phyloP scores from a whole-genome alignment of 2,329 filamentous ascomycete genomes.

The Volutella citrinella region DNA sequence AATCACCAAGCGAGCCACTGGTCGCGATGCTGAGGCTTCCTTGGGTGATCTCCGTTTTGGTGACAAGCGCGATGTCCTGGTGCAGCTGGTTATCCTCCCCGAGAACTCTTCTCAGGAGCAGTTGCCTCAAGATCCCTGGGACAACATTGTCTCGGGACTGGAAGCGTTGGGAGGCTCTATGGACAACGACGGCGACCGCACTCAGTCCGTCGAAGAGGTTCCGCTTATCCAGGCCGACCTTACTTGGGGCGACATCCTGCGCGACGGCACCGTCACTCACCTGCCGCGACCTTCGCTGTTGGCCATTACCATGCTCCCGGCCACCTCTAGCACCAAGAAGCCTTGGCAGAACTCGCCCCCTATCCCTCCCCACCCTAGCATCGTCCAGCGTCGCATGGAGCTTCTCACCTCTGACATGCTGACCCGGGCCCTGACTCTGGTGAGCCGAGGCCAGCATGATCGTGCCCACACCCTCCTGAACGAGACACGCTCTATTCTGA shows the following conservation, averaged over 20 bases:
- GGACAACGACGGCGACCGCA: slow-evolving; percentile 81
- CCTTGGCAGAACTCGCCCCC: slow-evolving; percentile 67
- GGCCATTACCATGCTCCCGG: slow-evolving; percentile 92
- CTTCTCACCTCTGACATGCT: slow-evolving; percentile 97
- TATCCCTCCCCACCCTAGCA: slow-evolving; percentile 90
- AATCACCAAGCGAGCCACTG: slow-evolving; percentile 93
- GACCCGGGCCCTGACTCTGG: slow-evolving; percentile 83
- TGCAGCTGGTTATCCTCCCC: slow-evolving; percentile 88
- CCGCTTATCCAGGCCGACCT: slow-evolving; percentile 94
- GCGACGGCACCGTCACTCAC: slow-evolving; percentile 82
- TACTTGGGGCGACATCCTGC: slow-evolving; percentile 87
- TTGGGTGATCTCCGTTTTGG: slow-evolving; percentile 92
- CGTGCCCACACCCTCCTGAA: slow-evolving; percentile 87
- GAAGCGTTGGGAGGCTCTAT: slow-evolving; percentile 87
- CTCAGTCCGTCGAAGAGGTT: slow-evolving; percentile 86
- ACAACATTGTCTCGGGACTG: slow-evolving; percentile 91
- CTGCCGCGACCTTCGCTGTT: slow-evolving; percentile 85
- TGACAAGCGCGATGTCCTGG: slow-evolving; percentile 89
- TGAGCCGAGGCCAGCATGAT: slow-evolving; percentile 89
- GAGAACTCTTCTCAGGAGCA: slow-evolving; percentile 81
- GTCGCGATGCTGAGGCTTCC: slow-evolving; percentile 88
- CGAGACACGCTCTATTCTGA: slow-evolving; percentile 92
- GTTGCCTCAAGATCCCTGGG: slow-evolving; percentile 91
- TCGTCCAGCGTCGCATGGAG: slow-evolving; percentile 97
- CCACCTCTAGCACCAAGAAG: slow-evolving; percentile 59